Evolutionary conservation across 228 moss, liverwort and hornwort species (phyloP).

Genomic region (Sphagnum magellanicum): DNA sequence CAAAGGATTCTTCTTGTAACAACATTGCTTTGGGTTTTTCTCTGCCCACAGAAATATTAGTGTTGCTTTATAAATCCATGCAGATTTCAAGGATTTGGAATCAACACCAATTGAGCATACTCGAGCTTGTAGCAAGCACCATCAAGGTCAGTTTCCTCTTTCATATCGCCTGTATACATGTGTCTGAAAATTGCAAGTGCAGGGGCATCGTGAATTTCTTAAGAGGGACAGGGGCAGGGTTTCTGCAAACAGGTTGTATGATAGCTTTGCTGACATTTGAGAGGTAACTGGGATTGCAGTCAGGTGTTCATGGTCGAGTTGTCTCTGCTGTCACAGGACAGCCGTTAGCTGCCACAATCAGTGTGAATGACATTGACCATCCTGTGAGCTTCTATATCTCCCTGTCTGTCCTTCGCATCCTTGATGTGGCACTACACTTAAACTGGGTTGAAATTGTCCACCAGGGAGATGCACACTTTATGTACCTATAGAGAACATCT

Average conservation of each 20-base stretch:
- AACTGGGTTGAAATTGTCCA: not conserved
- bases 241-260: not conserved
- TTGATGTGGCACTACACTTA: not conserved
- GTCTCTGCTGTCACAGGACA: constrained; percentile 59
- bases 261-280: not conserved
- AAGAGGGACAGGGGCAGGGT: not conserved
- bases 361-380: constrained; percentile 62
- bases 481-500: not conserved
- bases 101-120: constrained; percentile 73
- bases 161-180: not conserved
- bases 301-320: constrained; percentile 84
- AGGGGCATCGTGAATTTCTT: not conserved
- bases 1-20: not conserved
- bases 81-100: constrained; percentile 73
- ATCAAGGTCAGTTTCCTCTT: constrained; percentile 40
- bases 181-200: not conserved
- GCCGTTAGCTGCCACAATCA: constrained; percentile 66
- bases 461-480: not conserved
- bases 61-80: no score
- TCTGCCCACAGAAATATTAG: no score
- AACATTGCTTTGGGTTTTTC: no score
- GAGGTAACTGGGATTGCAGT: constrained; percentile 34
- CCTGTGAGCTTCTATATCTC: constrained; percentile 32
- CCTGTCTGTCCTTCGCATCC: not conserved
- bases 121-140: constrained; percentile 68